Conservation (phyloP, 345 rosid species). For the Citrus inodora region DNA sequence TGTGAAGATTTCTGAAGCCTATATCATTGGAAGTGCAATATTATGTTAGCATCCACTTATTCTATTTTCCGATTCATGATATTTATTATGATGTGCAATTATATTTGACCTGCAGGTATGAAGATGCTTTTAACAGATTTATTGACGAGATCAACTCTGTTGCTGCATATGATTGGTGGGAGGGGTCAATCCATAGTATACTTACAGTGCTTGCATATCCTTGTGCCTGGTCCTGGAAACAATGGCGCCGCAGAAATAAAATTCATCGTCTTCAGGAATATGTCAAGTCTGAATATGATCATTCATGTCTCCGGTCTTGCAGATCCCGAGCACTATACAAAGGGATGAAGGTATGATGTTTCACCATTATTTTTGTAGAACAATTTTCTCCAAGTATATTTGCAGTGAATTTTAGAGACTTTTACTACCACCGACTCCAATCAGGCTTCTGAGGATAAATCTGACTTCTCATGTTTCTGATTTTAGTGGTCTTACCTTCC, state of each 20-base stretch:
- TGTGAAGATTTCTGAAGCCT: conserved; percentile 9
- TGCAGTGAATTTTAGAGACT: background rate
- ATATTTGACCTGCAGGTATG: conserved; percentile 60
- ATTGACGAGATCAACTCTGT: conserved; percentile 95
- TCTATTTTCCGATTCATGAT: conserved; percentile 1
- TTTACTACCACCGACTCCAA: background rate
- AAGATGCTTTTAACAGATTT: conserved; percentile 96
- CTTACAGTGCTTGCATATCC: conserved; percentile 90
- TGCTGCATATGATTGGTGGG: conserved; percentile 99
- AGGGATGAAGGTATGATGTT: conserved; percentile 86
- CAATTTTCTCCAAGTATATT: conserved; percentile 1
- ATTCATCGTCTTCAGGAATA: conserved; percentile 91
- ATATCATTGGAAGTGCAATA: conserved; percentile 3
- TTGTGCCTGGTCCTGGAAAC: conserved; percentile 99
- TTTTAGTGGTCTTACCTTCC: background rate
- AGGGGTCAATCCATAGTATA: conserved; percentile 95
- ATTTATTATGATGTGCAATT: conserved; percentile 8
- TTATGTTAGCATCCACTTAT: conserved; percentile 3
- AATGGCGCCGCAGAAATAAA: conserved; percentile 87
- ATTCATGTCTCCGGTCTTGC: conserved; percentile 98
- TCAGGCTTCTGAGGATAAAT: conserved; percentile 6
- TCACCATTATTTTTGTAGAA: conserved; percentile 9
- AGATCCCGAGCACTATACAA: conserved; percentile 96
- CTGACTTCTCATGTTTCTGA: conserved; percentile 1
- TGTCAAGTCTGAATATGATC: conserved; percentile 96